Base-by-base conservation (phyloP, 2,329 filamentous ascomycete genomes). In the Gnomoniopsis smithogilvyi region DNA sequence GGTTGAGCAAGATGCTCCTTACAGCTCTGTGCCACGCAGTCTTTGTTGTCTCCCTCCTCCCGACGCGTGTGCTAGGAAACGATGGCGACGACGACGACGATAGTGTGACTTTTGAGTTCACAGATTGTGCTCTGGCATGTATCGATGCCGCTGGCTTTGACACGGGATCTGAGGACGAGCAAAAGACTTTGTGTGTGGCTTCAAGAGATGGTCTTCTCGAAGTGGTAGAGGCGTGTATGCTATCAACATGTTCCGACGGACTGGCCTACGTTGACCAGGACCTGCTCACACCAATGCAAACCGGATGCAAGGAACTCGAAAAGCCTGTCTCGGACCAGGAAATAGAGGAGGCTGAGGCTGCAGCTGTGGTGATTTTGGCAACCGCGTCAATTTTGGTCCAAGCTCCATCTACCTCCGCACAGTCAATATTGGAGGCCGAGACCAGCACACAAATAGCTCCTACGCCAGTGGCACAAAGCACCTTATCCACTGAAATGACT, bases 1-100 rank as follows among this genome's bases (percentile, higher is more conserved):
- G 43, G 56, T 53, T 34, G 56, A 62, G 60, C 45, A 51, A 21
- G 17, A 62, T 62, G 60, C 56, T 62, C 56, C 52, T 46, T 50
- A 38, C 36, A 50, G 46, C 21, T 38, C 30, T 56, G 43, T 45
- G 53, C 19, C 51, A 48, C 43, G 30, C 45, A 43, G 52, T 62
- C 26, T 47, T 54, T 17, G 12, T 41, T 17, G 51, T 47, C 22
- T 45, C 41, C 34, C 22, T 62, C 46, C 49, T 53, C 10, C 49
- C 60, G 17, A 33, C 43, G 15, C 49, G 43, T 1, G 60, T 54
- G 19, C 48, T 56, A 3, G 60, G 48, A 50, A 43, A 49, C 36
- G 45, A 34, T 33, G 53, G 51, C 19, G 56, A 34, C 50, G 14
- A 30, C 50, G 14, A 30, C 34, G 45, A 54, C 14, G n/a, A 46